Base-by-base conservation (phyloP, 306 rosid species). In the Casuarina glauca region DNA sequence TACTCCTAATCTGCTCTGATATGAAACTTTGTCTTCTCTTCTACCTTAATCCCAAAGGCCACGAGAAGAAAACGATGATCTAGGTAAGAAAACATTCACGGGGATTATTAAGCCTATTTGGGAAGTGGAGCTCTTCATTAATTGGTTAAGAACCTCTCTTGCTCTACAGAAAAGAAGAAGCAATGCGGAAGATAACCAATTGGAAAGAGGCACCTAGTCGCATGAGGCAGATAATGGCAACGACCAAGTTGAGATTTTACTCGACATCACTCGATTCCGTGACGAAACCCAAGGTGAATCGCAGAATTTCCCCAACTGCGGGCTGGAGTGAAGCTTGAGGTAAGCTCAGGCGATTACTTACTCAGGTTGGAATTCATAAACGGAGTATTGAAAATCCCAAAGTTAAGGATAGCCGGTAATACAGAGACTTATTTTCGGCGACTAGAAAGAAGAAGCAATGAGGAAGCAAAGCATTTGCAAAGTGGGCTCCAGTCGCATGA, bases 351-450 rank as follows among this genome's bases (percentile, higher is more conserved):
- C 13, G 0, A 39, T 0, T 63, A 52, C 73, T 49, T 6, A 1
- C 3, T 63, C 38, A 41, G 61, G 38, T 13, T 79, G 4, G 2
- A 72, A 16, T 63, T 58, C 8, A 15, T 50, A 49, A 3, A 41
- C 0, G 6, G 3, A 50, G 15, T 2, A 35, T 39, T 73, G 5
- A 4, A 43, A 53, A 73, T 73, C 39, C 82, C 69, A 4, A 0
- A 2, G 0, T 11, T 73, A 1, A 1, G 0, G 3, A 8, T 74
- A 2, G 0, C 1, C 0, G 44, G 35, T 35, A 0, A 0, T 0
- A 73, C 62, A 0, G 70, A 79, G 5, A 2, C 6, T 11, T 2
- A 6, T 17, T 35, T 26, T 26, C 32, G 32, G 32, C 32, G 0
- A 26, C 32, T 0, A 26, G 32, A 26, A 26, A 26, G 32, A 26